phyloP scores from a whole-genome alignment of 139 green algal genomes.

The Coelastrella sp. region DNA sequence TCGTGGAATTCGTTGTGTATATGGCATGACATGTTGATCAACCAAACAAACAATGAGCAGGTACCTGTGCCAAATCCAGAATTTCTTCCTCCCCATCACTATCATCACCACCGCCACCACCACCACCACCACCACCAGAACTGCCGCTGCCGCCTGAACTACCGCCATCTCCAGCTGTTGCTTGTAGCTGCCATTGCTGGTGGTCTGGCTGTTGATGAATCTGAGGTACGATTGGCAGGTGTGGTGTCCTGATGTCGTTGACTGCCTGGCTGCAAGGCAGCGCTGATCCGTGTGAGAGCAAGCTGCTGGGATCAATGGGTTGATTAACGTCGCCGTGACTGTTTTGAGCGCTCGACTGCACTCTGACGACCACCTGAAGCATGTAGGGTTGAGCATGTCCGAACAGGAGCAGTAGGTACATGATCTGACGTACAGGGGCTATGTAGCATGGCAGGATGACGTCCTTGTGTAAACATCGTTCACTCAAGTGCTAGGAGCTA shows the following conservation, averaged over 20 bases:
- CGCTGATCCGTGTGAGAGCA: neutral
- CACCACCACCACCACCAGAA: slow-evolving; percentile 43
- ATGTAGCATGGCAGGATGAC: too few relatives aligned
- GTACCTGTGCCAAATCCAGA: slow-evolving; percentile 64
- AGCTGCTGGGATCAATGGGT: neutral
- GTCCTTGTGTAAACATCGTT: too few relatives aligned
- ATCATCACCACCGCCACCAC: slow-evolving; percentile 46
- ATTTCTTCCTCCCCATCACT: slow-evolving; percentile 47
- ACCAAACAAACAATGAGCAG: too few relatives aligned
- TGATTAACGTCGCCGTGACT: neutral
- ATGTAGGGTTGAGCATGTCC: too few relatives aligned
- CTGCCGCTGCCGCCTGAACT: slow-evolving; percentile 29
- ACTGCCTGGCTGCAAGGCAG: neutral
- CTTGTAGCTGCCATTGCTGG: slow-evolving; percentile 22
- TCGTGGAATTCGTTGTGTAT: too few relatives aligned
- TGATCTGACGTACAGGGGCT: too few relatives aligned
- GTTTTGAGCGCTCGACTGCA: neutral
- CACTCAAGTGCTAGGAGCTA: too few relatives aligned
- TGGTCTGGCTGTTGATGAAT: slow-evolving; percentile 27
- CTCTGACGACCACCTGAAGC: neutral
- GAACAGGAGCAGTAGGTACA: too few relatives aligned
- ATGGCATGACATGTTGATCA: too few relatives aligned
- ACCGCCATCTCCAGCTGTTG: slow-evolving; percentile 17
- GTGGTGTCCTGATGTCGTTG: neutral
- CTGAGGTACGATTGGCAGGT: slow-evolving; percentile 10